These are phyloP conservation scores for Globisporangium nodosum DNA, from an alignment of 352 stramenopile species.

Conservation along the genomic window DNA sequence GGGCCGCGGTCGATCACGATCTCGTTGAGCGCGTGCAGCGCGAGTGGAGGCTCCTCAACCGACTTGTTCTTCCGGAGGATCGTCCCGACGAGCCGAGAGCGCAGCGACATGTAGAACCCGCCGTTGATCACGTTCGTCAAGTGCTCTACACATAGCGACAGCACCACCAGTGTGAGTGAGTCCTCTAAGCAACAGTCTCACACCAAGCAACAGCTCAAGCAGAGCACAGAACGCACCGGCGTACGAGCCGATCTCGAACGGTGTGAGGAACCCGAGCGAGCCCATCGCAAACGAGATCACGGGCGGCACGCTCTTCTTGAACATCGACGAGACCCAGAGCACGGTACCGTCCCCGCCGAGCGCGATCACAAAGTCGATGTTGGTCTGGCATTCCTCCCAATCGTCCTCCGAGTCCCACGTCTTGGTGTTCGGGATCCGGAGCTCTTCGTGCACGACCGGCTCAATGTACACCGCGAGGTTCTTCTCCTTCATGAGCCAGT, in stretches of 20 bases:
- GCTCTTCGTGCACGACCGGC: slow-evolving; percentile 62
- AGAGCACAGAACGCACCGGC: slow-evolving; percentile 17
- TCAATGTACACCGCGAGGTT: slow-evolving; percentile 71
- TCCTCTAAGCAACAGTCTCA: neutral
- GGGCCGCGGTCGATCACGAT: slow-evolving; percentile 96
- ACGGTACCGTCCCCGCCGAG: slow-evolving; percentile 94
- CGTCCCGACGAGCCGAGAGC: slow-evolving; percentile 65
- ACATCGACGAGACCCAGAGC: slow-evolving; percentile 85
- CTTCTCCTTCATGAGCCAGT: slow-evolving; percentile 76
- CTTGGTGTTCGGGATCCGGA: slow-evolving; percentile 42
- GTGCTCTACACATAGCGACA: slow-evolving; percentile 33
- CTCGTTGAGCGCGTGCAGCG: slow-evolving; percentile 97
- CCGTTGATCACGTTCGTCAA: slow-evolving; percentile 71
- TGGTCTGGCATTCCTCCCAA: slow-evolving; percentile 64
- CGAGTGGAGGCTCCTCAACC: slow-evolving; percentile 29
- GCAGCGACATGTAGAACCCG: slow-evolving; percentile 80
- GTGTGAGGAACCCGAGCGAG: slow-evolving; percentile 95
- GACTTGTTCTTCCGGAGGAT: slow-evolving; percentile 63
- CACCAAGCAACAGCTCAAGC: neutral
- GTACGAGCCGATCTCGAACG: slow-evolving; percentile 80
- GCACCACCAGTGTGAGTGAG: neutral
- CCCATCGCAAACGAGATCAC: slow-evolving; percentile 94
- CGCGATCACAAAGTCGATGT: slow-evolving; percentile 91
- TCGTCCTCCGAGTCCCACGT: slow-evolving; percentile 60
- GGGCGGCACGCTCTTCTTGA: slow-evolving; percentile 90